Conservation (phyloP, 2,329 filamentous ascomycete species). For the Colletotrichum higginsianum region DNA sequence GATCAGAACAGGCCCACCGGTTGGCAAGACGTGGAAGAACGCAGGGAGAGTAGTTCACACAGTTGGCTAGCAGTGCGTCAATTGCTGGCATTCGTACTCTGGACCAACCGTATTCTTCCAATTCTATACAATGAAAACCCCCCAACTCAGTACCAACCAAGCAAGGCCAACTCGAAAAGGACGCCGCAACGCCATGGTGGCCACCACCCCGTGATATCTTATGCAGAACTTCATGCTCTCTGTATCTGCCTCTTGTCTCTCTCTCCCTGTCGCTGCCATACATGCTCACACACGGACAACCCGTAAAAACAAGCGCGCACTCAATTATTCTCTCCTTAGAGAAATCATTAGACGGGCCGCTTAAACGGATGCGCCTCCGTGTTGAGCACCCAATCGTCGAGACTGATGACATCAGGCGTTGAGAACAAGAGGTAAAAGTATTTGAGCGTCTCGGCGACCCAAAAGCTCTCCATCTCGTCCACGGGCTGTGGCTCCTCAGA, state of each 20-base stretch:
- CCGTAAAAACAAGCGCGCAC: conserved; percentile 37
- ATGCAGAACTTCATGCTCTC: conserved; percentile 22
- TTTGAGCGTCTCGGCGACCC: conserved; percentile 92
- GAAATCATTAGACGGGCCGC: conserved; percentile 52
- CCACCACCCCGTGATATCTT: conserved; percentile 36
- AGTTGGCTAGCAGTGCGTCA: neutral
- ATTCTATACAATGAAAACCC: conserved; percentile 22
- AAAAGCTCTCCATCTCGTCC: conserved; percentile 89
- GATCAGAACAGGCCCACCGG: neutral
- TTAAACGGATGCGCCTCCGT: conserved; percentile 74
- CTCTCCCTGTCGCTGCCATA: neutral
- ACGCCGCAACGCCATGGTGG: conserved; percentile 33
- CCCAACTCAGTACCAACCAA: neutral
- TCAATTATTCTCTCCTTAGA: neutral
- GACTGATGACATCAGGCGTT: conserved; percentile 73
- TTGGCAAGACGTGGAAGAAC: too few species aligned
- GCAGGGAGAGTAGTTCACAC: neutral
- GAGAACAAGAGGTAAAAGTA: conserved; percentile 91
- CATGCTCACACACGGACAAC: neutral
- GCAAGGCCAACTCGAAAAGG: neutral
- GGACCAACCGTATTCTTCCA: neutral
- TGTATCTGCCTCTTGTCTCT: neutral
- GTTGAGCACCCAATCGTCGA: conserved; percentile 79
- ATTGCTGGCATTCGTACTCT: neutral
- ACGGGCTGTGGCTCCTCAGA: conserved; percentile 56